These are phyloP conservation scores for Pelargonium nanum DNA, from an alignment of 345 rosid genomes.

Conservation along the genomic window DNA sequence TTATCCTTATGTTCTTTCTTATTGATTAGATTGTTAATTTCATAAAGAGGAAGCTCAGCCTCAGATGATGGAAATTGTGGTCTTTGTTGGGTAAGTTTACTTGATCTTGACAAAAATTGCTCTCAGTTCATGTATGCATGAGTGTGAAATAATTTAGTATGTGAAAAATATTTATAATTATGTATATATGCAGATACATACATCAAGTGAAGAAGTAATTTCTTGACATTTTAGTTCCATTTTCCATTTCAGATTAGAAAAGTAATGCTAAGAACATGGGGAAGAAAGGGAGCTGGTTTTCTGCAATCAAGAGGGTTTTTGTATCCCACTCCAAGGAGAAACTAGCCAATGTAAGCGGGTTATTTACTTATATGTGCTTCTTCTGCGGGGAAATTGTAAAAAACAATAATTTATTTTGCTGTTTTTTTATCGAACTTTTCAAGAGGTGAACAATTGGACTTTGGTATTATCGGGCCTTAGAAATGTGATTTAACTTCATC, in stretches of 20 bases:
- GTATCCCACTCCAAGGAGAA: constrained; percentile 62
- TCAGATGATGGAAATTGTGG: neutral
- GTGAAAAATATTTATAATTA: no score
- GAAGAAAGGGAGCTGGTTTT: constrained; percentile 90
- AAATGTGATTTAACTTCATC: no score
- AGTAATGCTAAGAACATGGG: constrained; percentile 79
- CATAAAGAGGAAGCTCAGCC: neutral
- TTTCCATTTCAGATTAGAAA: constrained; percentile 6
- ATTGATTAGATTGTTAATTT: neutral
- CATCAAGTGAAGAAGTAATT: neutral
- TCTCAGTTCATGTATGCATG: neutral
- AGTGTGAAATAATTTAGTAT: neutral
- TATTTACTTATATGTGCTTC: neutral
- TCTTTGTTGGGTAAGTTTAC: neutral
- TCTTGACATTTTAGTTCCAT: neutral
- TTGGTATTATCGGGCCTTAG: no score
- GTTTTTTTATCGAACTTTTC: constrained; percentile 1
- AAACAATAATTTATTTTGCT: no score
- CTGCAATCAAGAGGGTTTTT: constrained; percentile 84
- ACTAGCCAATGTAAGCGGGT: constrained; percentile 39
- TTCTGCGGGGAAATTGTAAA: no score
- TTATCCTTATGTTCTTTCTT: neutral
- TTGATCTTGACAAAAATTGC: neutral
- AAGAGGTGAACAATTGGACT: no score
- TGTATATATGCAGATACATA: no score